Evolutionary conservation across 2,329 filamentous ascomycete species (phyloP), one percentile per base, ranked within the genome.

Genomic region (Ophiocordyceps sinensis): DNA sequence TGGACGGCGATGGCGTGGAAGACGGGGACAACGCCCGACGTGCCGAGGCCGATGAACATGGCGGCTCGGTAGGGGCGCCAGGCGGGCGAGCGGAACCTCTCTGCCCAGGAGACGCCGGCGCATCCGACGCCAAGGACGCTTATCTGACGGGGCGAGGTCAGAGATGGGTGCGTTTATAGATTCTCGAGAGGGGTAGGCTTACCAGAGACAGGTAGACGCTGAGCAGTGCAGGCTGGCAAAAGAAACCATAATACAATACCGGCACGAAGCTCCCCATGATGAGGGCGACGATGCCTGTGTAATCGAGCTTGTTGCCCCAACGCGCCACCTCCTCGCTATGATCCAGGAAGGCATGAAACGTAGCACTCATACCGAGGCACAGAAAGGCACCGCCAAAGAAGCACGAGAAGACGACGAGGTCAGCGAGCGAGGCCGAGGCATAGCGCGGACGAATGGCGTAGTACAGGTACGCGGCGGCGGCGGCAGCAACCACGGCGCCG

Each of bases 221-320:
- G 64, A 86, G 77, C 52, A 89, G 58, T 8, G 58, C 53, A 3
- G 77, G 75, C 47, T 79, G 65, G 53, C 81, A 86, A 52, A 75
- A 85, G 58, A 94, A 86, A 4, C 82, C 87, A 59, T 93, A 94
- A 60, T 85, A 91, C 44, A 98, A 61, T 39, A 84, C 82, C 2
- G 91, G 88, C 37, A 96, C 76, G 55, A 89, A 94, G 57, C 82
- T 89, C 7, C 91, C 91, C 49, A 89, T 84, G 44, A 96, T 96
- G 49, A 98, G 66, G 38, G 80, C 76, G 28, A 96, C 85, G 51
- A 98, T 98, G 7, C 91, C 91, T 5, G 89, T 76, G 58, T 98
- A 96, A 58, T 98, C 91, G 43, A 96, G 66, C 59, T 94, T 85
- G 58, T 96, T 96, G 11, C 88, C 88, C 67, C 86, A 84, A 46